Evolutionary conservation across 768 basidiomycete species (phyloP).

Genomic region (Lentinula lateritia): DNA sequence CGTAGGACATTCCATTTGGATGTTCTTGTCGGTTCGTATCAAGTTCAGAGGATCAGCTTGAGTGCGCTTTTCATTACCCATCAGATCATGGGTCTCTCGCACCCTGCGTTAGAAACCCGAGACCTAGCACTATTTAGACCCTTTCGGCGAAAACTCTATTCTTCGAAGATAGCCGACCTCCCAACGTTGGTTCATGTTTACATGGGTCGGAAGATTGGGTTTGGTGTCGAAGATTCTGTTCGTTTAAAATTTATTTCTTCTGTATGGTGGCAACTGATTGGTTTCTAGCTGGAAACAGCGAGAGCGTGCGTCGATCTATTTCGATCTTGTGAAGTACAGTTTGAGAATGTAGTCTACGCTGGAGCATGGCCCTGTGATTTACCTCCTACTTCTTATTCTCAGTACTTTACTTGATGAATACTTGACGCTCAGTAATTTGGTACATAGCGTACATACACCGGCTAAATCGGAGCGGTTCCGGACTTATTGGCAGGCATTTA

Average conservation of each 20-base stretch:
- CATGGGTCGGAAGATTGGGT: conserved; percentile 39
- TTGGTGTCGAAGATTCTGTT: conserved; percentile 42
- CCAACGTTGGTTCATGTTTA: conserved; percentile 35
- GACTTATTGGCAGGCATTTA: neutral
- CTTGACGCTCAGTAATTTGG: neutral
- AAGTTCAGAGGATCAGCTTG: neutral
- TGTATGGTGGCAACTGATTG: conserved; percentile 1
- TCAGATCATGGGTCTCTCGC: conserved; percentile 46
- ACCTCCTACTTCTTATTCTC: conserved; percentile 27
- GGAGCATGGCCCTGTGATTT: conserved; percentile 50
- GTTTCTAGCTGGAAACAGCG: conserved; percentile 39
- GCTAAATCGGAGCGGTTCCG: neutral
- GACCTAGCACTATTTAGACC: conserved; percentile 50
- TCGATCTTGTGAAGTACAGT: conserved; percentile 42
- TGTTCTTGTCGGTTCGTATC: conserved; percentile 41
- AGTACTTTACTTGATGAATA: conserved; percentile 24
- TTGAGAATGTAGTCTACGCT: conserved; percentile 37
- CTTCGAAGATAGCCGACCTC: conserved; percentile 31
- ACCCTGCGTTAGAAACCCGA: conserved; percentile 47
- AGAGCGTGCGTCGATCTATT: conserved; percentile 49
- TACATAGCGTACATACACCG: too few species aligned
- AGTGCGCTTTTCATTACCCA: neutral
- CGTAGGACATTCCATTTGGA: conserved; percentile 53
- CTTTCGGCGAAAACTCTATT: conserved; percentile 36
- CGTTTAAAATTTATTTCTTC: conserved; percentile 15